phyloP scores from a whole-genome alignment of 208 protist genomes.

The Blechomonas ayalai region DNA sequence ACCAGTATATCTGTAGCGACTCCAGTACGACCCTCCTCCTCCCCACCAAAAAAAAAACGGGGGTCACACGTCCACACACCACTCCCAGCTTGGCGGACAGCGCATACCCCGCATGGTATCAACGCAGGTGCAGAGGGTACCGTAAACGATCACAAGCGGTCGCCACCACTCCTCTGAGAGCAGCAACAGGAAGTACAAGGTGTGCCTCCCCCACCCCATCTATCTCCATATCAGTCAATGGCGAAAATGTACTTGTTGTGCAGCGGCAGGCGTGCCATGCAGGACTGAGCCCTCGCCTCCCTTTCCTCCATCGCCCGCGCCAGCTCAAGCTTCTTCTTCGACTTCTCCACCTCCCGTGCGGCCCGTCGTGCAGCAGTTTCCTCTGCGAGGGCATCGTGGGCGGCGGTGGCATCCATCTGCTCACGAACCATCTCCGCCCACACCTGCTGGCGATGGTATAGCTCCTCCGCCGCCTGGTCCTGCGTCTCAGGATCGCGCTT shows the following conservation, averaged over 20 bases:
- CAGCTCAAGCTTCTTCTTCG: slow-evolving; percentile 23
- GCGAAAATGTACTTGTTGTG: slow-evolving; percentile 74
- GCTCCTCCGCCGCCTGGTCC: slow-evolving; percentile 10
- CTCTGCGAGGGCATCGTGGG: slow-evolving; percentile 18
- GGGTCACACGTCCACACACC: neutral
- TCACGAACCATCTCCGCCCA: slow-evolving; percentile 47
- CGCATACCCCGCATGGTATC: no score
- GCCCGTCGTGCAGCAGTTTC: slow-evolving; percentile 4
- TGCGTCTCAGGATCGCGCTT: slow-evolving; percentile 3
- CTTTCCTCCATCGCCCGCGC: slow-evolving; percentile 40
- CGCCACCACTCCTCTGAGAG: no score
- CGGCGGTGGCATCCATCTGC: slow-evolving; percentile 22
- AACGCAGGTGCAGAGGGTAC: no score
- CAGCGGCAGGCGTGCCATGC: slow-evolving; percentile 51
- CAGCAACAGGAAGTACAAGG: no score
- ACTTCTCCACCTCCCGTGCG: slow-evolving; percentile 23
- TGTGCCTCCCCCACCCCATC: no score
- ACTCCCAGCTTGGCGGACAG: neutral
- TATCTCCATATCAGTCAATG: slow-evolving; percentile 84
- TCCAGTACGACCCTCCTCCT: no score
- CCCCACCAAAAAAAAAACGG: slow-evolving; percentile 1
- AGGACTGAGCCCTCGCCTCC: slow-evolving; percentile 23
- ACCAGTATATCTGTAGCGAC: no score
- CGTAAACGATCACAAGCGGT: no score
- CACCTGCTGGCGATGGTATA: slow-evolving; percentile 50